Percentiles rank a stretch among this genome's conserved stretches.
These are phyloP conservation scores for Solanum infundibuliforme DNA, from an alignment of 257 asterid species.

Conservation along the genomic window DNA sequence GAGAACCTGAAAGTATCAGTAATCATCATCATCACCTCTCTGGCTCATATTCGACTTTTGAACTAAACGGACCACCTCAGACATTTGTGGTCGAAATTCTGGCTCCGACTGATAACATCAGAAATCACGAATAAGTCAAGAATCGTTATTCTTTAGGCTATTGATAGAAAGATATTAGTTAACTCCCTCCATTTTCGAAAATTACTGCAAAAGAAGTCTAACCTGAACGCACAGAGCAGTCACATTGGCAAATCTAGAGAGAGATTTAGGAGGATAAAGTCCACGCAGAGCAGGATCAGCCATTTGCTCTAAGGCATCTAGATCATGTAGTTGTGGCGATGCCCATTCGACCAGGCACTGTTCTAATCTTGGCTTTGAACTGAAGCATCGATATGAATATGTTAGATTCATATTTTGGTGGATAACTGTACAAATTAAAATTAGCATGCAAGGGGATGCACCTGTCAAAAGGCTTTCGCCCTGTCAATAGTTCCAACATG, in stretches of 20 bases:
- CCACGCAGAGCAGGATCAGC: slow-evolving; percentile 54
- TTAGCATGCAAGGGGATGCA: neutral
- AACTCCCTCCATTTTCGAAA: neutral
- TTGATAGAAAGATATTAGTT: neutral
- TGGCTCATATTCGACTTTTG: slow-evolving; percentile 22
- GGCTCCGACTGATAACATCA: slow-evolving; percentile 27
- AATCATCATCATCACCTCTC: slow-evolving; percentile 4
- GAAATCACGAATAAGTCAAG: neutral
- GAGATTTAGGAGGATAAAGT: slow-evolving; percentile 41
- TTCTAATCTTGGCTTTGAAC: slow-evolving; percentile 39
- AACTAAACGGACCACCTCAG: slow-evolving; percentile 39
- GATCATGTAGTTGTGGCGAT: slow-evolving; percentile 48
- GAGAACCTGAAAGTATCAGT: neutral
- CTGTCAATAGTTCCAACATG: slow-evolving; percentile 52
- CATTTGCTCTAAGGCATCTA: slow-evolving; percentile 40
- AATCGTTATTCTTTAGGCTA: neutral
- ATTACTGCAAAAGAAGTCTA: neutral
- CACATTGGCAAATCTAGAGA: slow-evolving; percentile 46
- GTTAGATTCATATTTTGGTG: neutral
- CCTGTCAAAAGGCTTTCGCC: slow-evolving; percentile 52
- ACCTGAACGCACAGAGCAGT: slow-evolving; percentile 48
- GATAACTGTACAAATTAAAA: neutral
- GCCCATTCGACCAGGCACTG: slow-evolving; percentile 50
- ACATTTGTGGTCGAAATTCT: slow-evolving; percentile 41
- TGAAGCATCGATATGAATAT: neutral